Percentiles rank a stretch among this genome's conserved stretches.
Conservation (phyloP, 345 rosid species). For the Populus simonii region DNA sequence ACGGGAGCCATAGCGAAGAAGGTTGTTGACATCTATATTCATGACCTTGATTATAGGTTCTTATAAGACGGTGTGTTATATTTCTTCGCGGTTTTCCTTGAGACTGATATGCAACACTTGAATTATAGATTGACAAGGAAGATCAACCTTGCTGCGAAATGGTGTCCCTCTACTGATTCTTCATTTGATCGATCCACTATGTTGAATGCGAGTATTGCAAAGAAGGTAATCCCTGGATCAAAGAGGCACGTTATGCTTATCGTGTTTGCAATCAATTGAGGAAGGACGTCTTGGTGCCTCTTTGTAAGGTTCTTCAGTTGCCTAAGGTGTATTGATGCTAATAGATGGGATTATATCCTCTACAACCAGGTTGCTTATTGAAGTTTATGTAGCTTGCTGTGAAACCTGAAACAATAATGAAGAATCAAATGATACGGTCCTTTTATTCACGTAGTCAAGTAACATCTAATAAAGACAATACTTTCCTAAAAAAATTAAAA, state of each 20-base stretch:
- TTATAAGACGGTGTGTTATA: conserved; percentile 54
- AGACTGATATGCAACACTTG: conserved; percentile 28
- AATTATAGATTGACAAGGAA: conserved; percentile 28
- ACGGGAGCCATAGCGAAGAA: conserved; percentile 42
- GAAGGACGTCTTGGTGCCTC: conserved; percentile 50
- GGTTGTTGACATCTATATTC: conserved; percentile 29
- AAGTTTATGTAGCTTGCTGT: too few species aligned
- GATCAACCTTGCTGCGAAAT: conserved; percentile 52
- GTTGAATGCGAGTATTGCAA: conserved; percentile 59
- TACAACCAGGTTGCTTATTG: conserved; percentile 42
- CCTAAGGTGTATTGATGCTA: conserved; percentile 62
- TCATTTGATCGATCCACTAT: conserved; percentile 46
- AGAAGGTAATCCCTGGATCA: conserved; percentile 44
- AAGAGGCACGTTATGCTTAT: conserved; percentile 62
- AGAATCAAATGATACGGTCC: too few species aligned
- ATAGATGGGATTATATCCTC: conserved; percentile 43
- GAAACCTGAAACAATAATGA: too few species aligned
- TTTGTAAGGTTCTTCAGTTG: conserved; percentile 47
- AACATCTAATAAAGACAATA: too few species aligned
- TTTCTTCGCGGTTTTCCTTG: conserved; percentile 40
- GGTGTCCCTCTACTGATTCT: conserved; percentile 66
- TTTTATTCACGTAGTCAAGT: too few species aligned
- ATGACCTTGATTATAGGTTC: conserved; percentile 46
- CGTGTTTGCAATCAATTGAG: conserved; percentile 20
- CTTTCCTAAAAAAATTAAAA: too few species aligned